These are phyloP conservation scores for Tetrahymena borealis DNA, from an alignment of 73 alveolate species.

Conservation along the genomic window DNA sequence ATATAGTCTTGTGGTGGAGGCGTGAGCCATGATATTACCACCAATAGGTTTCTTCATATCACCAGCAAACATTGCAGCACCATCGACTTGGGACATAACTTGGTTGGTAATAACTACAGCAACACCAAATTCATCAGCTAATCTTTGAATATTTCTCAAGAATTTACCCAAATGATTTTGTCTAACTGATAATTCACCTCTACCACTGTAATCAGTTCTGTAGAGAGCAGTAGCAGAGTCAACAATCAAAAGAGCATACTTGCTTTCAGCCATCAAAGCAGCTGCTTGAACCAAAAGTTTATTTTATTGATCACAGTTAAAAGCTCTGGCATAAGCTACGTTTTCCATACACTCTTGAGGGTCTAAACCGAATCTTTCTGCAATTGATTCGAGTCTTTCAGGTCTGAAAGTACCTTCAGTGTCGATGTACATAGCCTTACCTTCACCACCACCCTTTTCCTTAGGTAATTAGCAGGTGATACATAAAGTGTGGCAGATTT, in stretches of 20 bases:
- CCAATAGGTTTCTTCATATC: constrained; percentile 97
- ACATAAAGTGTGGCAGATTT: constrained; percentile 91
- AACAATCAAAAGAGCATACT: constrained; percentile 87
- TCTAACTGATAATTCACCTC: constrained; percentile 93
- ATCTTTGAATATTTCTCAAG: constrained; percentile 87
- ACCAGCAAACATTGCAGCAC: constrained; percentile 87
- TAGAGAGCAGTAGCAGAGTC: constrained; percentile 97
- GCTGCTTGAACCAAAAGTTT: constrained; percentile 79
- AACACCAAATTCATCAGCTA: constrained; percentile 95
- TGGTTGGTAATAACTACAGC: constrained; percentile 98
- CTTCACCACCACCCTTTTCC: constrained; percentile 89
- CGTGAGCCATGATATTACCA: constrained; percentile 98
- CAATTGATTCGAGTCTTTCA: constrained; percentile 86
- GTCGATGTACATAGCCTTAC: constrained; percentile 92
- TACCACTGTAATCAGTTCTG: constrained; percentile 97
- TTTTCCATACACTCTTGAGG: constrained; percentile 90
- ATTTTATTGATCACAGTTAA: constrained; percentile 93
- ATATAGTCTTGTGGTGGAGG: constrained; percentile 91
- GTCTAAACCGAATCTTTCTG: constrained; percentile 88
- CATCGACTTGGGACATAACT: constrained; percentile 95
- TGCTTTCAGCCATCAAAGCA: constrained; percentile 84
- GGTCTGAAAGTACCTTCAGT: constrained; percentile 98
- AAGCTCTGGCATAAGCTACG: constrained; percentile 96
- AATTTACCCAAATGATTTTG: constrained; percentile 93
- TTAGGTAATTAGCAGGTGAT: constrained; percentile 82